These are phyloP conservation scores for Aechmea fasciata DNA, from an alignment of 176 grass and related monocot genomes.

Conservation along the genomic window DNA sequence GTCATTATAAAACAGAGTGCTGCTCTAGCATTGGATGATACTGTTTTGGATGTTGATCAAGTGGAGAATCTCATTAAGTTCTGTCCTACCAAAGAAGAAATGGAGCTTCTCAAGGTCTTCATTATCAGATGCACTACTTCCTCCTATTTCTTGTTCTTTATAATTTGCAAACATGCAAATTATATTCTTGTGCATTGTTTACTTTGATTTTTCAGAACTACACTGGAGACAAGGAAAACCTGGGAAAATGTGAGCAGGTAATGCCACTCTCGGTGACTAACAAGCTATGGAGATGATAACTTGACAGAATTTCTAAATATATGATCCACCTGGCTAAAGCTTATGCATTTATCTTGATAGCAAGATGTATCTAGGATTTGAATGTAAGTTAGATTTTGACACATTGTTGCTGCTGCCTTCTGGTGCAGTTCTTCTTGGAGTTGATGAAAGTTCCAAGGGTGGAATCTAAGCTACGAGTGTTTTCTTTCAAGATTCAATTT, in stretches of 20 bases:
- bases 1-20: conserved; percentile 38
- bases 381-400: conserved; percentile 9
- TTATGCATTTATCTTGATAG: background rate
- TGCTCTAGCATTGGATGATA: conserved; percentile 72
- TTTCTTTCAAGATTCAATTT: conserved; percentile 95
- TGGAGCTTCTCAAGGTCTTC: conserved; percentile 91
- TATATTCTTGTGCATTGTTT: conserved; percentile 14
- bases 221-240: conserved; percentile 61
- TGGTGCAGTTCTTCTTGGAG: conserved; percentile 87
- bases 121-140: conserved; percentile 25
- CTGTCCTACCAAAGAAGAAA: conserved; percentile 97
- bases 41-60: conserved; percentile 96
- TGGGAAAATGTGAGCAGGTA: conserved; percentile 98
- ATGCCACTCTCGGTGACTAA: background rate
- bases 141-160: conserved; percentile 4
- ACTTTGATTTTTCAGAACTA: conserved; percentile 44
- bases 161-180: conserved; percentile 6
- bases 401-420: conserved; percentile 5
- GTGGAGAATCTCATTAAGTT: conserved; percentile 98
- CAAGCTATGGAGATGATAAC: too few relatives aligned
- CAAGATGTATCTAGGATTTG: conserved; percentile 9
- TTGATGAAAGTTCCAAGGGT: conserved; percentile 98
- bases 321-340: too few relatives aligned
- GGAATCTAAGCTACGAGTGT: conserved; percentile 82
- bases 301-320: too few relatives aligned